Base-by-base conservation (phyloP, 2,329 filamentous ascomycete species). In the Hypoxylon rubiginosum region DNA sequence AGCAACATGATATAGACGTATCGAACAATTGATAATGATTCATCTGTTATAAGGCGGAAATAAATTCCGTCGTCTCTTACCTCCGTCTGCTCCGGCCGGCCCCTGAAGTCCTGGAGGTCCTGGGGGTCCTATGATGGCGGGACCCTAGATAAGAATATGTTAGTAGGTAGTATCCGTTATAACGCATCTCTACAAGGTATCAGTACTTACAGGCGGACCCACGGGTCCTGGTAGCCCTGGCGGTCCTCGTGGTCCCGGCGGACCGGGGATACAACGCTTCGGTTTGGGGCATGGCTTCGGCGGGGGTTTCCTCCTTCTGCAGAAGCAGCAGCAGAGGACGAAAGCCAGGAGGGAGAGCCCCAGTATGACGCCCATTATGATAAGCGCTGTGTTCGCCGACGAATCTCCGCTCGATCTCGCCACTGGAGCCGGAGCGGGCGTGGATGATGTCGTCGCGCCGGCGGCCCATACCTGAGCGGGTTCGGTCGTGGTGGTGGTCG, bases 321-420 rank as follows among this genome's bases (percentile, higher is more conserved):
- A 67, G 30, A 62, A 74, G 10, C 67, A 57, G 46, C 58, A 73
- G 30, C 48, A 71, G 7, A 34, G 15, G 1, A 56, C 4, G 21
- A 71, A 50, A 11, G 70, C n/a, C n/a, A 72, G 32, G 3, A 70
- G 51, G 13, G 71, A 58, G 2, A 70, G 28, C 3, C 64, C 63
- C 1, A 73, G 58, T 2, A 71, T 58, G 9, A 70, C 68, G 19
- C 65, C 68, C 53, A 70, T 58, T 50, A 70, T 59, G 8, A 70
- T 66, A 3, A 70, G 58, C 1, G 64, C 67, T 3, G 67, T 70
- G 10, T 46, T 51, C 11, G 67, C 17, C n/a, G n/a, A n/a, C 17
- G 64, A 50, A 17, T 63, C 45, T 13, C 26, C 46, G 30, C 58
- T 39, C 6, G 67, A 56, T 34, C 49, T 56, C 3, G 46, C 24